phyloP scores from a whole-genome alignment of 257 asterid genomes.

The Solanum pinnatisectum region DNA sequence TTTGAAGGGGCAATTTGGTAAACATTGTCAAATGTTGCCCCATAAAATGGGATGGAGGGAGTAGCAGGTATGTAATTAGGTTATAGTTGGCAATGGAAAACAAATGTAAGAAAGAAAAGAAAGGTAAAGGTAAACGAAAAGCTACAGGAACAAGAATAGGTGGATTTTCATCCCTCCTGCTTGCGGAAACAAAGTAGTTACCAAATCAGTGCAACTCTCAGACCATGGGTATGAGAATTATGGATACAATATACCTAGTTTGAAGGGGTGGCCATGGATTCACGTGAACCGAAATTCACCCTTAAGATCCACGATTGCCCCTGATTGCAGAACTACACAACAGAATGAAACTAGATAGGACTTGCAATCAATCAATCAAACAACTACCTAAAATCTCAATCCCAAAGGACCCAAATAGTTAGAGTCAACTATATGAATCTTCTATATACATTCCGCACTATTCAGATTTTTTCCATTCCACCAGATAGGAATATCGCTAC shows the following conservation, averaged over 20 bases:
- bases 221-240: neutral
- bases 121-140: no score
- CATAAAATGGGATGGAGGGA: no score
- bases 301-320: neutral
- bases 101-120: no score
- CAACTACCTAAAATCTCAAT: neutral
- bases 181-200: neutral
- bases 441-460: neutral
- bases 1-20: no score
- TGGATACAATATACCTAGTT: neutral
- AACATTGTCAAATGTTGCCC: no score
- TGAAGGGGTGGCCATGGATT: neutral
- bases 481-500: neutral
- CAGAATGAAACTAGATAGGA: neutral
- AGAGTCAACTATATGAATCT: neutral
- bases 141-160: no score
- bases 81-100: no score
- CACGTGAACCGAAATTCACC: neutral
- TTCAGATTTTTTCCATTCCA: neutral
- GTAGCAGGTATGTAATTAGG: no score
- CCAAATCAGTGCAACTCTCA: neutral
- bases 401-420: neutral
- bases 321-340: neutral
- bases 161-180: neutral
- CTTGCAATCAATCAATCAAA: neutral